phyloP scores from a whole-genome alignment of 176 grass and related monocot genomes.

The Olyra latifolia region DNA sequence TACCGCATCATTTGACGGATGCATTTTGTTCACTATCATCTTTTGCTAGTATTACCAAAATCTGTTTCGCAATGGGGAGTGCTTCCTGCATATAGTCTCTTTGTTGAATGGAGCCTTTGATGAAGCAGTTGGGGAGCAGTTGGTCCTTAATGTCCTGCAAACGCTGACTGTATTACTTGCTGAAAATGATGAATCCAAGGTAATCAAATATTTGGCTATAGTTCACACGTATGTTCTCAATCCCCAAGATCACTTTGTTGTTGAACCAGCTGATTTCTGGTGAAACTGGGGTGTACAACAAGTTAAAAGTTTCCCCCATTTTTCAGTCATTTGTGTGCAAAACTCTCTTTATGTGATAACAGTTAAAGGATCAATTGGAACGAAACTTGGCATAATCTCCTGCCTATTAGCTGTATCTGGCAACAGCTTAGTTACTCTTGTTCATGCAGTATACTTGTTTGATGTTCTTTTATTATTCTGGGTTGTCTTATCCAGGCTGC shows the following conservation, averaged over 20 bases:
- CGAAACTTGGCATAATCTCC: neutral
- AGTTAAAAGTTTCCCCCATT: neutral
- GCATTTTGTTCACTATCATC: slow-evolving; percentile 10
- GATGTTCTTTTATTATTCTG: slow-evolving; percentile 11
- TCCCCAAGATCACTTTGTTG: neutral
- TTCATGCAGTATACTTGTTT: slow-evolving; percentile 23
- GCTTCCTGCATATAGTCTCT: slow-evolving; percentile 96
- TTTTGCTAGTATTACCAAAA: slow-evolving; percentile 87
- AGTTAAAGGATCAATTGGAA: neutral
- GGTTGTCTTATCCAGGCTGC: slow-evolving; percentile 68
- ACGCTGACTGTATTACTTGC: slow-evolving; percentile 80
- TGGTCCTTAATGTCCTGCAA: slow-evolving; percentile 90
- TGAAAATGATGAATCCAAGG: slow-evolving; percentile 85
- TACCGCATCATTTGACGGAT: slow-evolving; percentile 13
- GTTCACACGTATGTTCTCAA: slow-evolving; percentile 19
- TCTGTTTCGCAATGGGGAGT: slow-evolving; percentile 81
- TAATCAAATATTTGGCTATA: slow-evolving; percentile 41
- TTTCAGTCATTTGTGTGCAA: neutral
- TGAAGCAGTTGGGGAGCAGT: slow-evolving; percentile 71
- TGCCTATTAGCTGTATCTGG: neutral
- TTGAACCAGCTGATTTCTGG: slow-evolving; percentile 14
- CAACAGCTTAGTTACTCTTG: slow-evolving; percentile 1
- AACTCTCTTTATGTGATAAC: neutral
- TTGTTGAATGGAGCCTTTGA: slow-evolving; percentile 88
- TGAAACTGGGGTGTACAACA: slow-evolving; percentile 4